Evolutionary conservation across 1,139 yeast genomes (phyloP).

Genomic region (Meyerozyma smithsonii): DNA sequence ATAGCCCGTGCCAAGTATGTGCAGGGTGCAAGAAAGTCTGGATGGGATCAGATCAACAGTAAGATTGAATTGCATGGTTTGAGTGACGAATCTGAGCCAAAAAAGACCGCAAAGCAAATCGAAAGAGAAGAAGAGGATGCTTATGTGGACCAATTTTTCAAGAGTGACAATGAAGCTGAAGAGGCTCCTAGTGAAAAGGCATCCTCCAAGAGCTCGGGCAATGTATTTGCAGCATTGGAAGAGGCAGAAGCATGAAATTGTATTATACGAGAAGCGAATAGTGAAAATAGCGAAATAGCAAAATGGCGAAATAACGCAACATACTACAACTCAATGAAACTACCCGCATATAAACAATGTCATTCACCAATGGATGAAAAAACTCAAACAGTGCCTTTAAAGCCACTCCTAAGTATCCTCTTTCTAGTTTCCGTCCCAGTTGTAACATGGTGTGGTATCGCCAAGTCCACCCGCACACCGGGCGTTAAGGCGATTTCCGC

Average conservation of each 20-base stretch:
- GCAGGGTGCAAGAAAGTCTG: constrained; percentile 58
- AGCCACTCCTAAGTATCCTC: no score
- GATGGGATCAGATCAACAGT: constrained; percentile 67
- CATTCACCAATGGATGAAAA: no score
- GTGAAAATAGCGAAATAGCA: no score
- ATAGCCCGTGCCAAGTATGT: constrained; percentile 59
- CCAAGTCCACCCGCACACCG: background rate
- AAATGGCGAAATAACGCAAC: no score
- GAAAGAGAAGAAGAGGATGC: constrained; percentile 26
- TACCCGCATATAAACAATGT: no score
- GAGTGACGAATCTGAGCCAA: constrained; percentile 5
- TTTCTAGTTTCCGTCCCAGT: no score
- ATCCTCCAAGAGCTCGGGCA: constrained; percentile 16
- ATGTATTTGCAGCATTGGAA: constrained; percentile 44
- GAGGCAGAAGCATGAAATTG: constrained; percentile 49
- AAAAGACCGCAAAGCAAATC: background rate
- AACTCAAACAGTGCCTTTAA: no score
- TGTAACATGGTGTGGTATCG: no score
- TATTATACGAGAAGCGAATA: no score
- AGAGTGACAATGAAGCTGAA: constrained; percentile 18
- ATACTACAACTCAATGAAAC: no score
- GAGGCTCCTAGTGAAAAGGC: constrained; percentile 10
- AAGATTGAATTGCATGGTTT: constrained; percentile 30
- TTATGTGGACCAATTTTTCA: constrained; percentile 31
- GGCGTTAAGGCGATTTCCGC: background rate